A percentile compares a stretch with the other conserved stretches of the same genome.
Conservation (phyloP, 352 stramenopile species). For the Pythium volutum region DNA sequence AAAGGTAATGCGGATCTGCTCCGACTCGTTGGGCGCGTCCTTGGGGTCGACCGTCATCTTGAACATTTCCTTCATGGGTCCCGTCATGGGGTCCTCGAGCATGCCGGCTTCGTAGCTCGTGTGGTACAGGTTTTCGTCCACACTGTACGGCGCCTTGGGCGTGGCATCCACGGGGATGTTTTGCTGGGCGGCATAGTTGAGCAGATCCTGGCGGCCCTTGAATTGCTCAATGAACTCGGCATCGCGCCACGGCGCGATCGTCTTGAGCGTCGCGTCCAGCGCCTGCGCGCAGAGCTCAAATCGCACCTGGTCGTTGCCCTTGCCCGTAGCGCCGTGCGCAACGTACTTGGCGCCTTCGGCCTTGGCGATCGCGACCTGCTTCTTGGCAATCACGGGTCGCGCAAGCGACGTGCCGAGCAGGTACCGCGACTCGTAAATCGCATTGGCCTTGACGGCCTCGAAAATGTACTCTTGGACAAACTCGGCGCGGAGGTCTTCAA, state of each 20-base stretch:
- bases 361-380: slow-evolving; percentile 93
- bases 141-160: slow-evolving; percentile 97
- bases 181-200: slow-evolving; percentile 96
- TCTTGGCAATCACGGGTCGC: slow-evolving; percentile 97
- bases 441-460: slow-evolving; percentile 94
- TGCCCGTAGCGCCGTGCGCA: slow-evolving; percentile 97
- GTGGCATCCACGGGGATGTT: slow-evolving; percentile 97
- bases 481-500: slow-evolving; percentile 96
- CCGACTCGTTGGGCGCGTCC: slow-evolving; percentile 88
- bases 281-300: slow-evolving; percentile 98
- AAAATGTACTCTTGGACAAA: slow-evolving; percentile 96
- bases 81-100: slow-evolving; percentile 94
- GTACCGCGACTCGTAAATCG: slow-evolving; percentile 98
- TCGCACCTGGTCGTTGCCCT: slow-evolving; percentile 99
- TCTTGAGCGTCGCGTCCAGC: slow-evolving; percentile 94
- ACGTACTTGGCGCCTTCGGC: slow-evolving; percentile 91
- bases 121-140: slow-evolving; percentile 99
- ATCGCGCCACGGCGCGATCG: slow-evolving; percentile 97
- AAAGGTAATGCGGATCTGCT: slow-evolving; percentile 95
- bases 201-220: slow-evolving; percentile 95
- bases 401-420: slow-evolving; percentile 97
- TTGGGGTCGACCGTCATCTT: slow-evolving; percentile 98
- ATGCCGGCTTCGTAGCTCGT: slow-evolving; percentile 97
- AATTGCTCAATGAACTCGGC: slow-evolving; percentile 98
- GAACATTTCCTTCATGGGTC: slow-evolving; percentile 95